Conservation (phyloP, 176 grass and related monocot species). For the Bonia amplexicaulis region DNA sequence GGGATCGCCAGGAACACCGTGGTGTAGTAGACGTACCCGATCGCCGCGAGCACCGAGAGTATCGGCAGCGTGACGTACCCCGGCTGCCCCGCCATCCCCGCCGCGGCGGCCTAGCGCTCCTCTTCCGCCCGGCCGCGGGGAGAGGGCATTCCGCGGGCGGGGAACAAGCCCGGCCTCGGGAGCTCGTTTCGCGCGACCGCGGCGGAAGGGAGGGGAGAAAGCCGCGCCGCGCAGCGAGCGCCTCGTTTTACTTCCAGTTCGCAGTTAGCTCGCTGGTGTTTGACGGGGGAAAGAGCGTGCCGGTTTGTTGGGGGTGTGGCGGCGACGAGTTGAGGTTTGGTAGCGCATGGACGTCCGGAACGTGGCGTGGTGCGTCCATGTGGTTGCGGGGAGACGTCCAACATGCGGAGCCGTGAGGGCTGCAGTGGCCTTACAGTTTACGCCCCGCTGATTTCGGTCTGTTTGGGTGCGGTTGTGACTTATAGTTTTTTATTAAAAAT, state of each 20-base stretch:
- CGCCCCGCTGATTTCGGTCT: no score
- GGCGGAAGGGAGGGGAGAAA: not conserved
- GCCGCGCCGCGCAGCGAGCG: not conserved
- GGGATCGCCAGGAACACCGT: slow-evolving; percentile 86
- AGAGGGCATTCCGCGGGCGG: slow-evolving; percentile 25
- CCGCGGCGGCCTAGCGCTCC: slow-evolving; percentile 14
- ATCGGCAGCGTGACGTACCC: slow-evolving; percentile 93
- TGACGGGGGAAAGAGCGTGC: slow-evolving; percentile 5
- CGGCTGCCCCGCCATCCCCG: slow-evolving; percentile 46
- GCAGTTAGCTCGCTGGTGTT: slow-evolving; percentile 9
- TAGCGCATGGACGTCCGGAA: slow-evolving; percentile 22
- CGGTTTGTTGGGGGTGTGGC: not conserved
- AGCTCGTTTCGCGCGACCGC: slow-evolving; percentile 21
- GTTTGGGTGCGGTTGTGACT: no score
- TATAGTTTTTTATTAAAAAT: no score
- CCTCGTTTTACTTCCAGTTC: not conserved
- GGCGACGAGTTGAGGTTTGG: slow-evolving; percentile 7
- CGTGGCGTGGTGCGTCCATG: slow-evolving; percentile 15
- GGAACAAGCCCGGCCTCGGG: slow-evolving; percentile 3
- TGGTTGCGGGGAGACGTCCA: slow-evolving; percentile 26
- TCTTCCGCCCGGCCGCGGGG: not conserved
- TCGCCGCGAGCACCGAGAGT: slow-evolving; percentile 67
- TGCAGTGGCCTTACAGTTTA: not conserved
- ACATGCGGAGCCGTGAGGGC: not conserved
- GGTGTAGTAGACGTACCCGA: slow-evolving; percentile 85